Percentiles rank a stretch among this genome's conserved stretches.
phyloP scores from a whole-genome alignment of 169 alveolate species.

The Plasmodium billcollinsi region DNA sequence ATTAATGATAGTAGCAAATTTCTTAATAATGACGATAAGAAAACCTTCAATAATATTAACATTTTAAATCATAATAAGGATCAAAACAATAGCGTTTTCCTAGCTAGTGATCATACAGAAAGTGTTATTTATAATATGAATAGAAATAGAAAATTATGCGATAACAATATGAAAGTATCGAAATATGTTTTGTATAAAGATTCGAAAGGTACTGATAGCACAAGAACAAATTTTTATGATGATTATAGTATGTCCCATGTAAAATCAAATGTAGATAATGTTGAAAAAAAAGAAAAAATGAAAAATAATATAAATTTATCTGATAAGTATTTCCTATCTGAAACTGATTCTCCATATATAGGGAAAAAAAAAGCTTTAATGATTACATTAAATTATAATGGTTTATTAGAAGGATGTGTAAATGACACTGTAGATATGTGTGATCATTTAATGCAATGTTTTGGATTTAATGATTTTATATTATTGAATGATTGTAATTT shows the following conservation, averaged over 20 bases:
- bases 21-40: no score
- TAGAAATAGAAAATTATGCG: neutral
- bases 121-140: no score
- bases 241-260: slow-evolving; percentile 3
- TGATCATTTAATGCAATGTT: slow-evolving; percentile 30
- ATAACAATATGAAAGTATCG: neutral
- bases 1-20: neutral
- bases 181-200: no score
- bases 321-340: slow-evolving; percentile 16
- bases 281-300: neutral
- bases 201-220: no score
- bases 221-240: neutral
- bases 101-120: no score
- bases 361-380: slow-evolving; percentile 62
- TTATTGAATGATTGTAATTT: slow-evolving; percentile 63
- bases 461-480: slow-evolving; percentile 44
- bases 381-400: slow-evolving; percentile 44
- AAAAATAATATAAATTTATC: neutral
- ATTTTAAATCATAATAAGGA: no score
- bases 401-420: slow-evolving; percentile 53
- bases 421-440: slow-evolving; percentile 57
- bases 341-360: slow-evolving; percentile 25
- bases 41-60: no score
- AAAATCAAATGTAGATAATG: neutral
- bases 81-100: no score